A percentile compares a stretch with the other conserved stretches of the same genome.
phyloP scores from a whole-genome alignment of 140 eudicot genomes.

The Cichorium intybus region DNA sequence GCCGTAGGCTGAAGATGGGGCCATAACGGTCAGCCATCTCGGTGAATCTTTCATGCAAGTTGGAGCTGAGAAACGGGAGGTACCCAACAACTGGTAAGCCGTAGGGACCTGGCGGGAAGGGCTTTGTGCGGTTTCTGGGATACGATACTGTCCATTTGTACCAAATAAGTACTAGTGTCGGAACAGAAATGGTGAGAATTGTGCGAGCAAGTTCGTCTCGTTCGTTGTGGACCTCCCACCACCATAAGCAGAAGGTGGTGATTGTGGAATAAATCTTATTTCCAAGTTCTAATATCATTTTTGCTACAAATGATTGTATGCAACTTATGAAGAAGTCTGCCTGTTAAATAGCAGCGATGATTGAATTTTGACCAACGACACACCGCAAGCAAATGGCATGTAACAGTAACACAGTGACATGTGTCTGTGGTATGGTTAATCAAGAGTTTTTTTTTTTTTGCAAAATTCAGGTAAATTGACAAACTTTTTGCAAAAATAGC shows the following conservation, averaged over 20 bases:
- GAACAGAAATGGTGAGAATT: neutral
- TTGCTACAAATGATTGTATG: slow-evolving; percentile 3
- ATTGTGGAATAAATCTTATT: neutral
- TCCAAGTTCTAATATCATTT: slow-evolving; percentile 13
- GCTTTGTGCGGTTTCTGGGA: neutral
- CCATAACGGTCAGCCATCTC: slow-evolving; percentile 29
- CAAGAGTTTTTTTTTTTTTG: too few species aligned
- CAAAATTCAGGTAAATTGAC: too few species aligned
- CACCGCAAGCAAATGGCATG: too few species aligned
- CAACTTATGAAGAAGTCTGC: neutral
- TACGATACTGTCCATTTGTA: slow-evolving; percentile 1
- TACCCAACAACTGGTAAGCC: slow-evolving; percentile 36
- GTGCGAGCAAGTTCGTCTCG: neutral
- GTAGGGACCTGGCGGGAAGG: slow-evolving; percentile 30
- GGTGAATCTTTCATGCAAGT: slow-evolving; percentile 28
- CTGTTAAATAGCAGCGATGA: neutral
- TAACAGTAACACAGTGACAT: too few species aligned
- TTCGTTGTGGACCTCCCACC: slow-evolving; percentile 13
- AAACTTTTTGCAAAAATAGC: too few species aligned
- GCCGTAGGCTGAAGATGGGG: slow-evolving; percentile 28
- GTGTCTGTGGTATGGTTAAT: too few species aligned
- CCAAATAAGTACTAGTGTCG: slow-evolving; percentile 9
- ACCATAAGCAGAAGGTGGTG: slow-evolving; percentile 22
- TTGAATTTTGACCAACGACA: neutral
- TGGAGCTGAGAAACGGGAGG: slow-evolving; percentile 33